These are phyloP conservation scores for Candida nitratophila DNA, from an alignment of 805 yeast species.

Conservation along the genomic window DNA sequence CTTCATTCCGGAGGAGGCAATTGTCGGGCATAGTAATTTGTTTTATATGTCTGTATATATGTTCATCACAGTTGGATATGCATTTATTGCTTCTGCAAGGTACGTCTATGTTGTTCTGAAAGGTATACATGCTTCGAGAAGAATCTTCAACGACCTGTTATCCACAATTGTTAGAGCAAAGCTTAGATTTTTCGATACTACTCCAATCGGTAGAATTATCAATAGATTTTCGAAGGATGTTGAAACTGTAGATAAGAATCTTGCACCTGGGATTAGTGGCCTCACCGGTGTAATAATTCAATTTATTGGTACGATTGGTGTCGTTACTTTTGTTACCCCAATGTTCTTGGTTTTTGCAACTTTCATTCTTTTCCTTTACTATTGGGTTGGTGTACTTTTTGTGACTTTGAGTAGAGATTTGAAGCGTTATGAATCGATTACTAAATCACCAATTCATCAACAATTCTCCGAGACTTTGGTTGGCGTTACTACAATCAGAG, in stretches of 20 bases:
- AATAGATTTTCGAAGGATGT: constrained; percentile 94
- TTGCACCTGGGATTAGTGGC: constrained; percentile 71
- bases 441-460: constrained; percentile 93
- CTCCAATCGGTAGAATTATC: constrained; percentile 95
- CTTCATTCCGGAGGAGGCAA: no score
- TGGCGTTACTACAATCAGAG: constrained; percentile 92
- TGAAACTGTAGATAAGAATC: constrained; percentile 89
- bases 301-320: constrained; percentile 65
- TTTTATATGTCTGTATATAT: no score
- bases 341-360: constrained; percentile 71
- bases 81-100: no score
- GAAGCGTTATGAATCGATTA: constrained; percentile 81
- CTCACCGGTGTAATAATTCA: constrained; percentile 57
- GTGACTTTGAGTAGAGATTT: constrained; percentile 81
- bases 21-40: no score
- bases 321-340: constrained; percentile 81
- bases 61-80: no score
- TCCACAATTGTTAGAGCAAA: constrained; percentile 67
- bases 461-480: constrained; percentile 90
- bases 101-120: no score
- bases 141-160: constrained; percentile 61
- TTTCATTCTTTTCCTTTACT: constrained; percentile 54
- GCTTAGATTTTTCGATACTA: constrained; percentile 86
- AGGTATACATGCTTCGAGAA: constrained; percentile 73
- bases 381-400: constrained; percentile 68